phyloP scores from a whole-genome alignment of 495 filamentous ascomycete species.

The Lentithecium fluviatile region DNA sequence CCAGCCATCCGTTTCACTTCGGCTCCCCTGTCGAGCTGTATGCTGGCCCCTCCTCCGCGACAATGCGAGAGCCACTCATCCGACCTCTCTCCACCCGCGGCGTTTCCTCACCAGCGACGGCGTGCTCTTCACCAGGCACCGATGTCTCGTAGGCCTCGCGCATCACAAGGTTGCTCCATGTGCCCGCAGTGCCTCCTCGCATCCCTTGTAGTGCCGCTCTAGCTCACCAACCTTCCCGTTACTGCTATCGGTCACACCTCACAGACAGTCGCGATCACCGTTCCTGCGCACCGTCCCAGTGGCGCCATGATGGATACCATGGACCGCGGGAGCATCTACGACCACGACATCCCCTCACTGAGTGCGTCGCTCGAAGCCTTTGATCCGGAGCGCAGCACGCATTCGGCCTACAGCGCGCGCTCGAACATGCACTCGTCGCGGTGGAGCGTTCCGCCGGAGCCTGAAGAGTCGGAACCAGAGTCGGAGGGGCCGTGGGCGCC shows the following conservation, averaged over 20 bases:
- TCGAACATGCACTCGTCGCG: slow-evolving; percentile 32
- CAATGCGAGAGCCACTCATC: neutral
- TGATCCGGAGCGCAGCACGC: slow-evolving; percentile 34
- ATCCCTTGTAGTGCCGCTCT: slow-evolving; percentile 16
- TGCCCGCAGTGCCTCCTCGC: slow-evolving; percentile 28
- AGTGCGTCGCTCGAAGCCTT: slow-evolving; percentile 33
- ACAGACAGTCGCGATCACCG: neutral
- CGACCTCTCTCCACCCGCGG: neutral
- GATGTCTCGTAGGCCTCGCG: slow-evolving; percentile 34
- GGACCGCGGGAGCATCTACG: slow-evolving; percentile 30
- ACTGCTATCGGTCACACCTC: neutral
- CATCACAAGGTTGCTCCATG: slow-evolving; percentile 33
- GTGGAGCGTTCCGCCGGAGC: slow-evolving; percentile 28
- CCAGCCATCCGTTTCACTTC: neutral
- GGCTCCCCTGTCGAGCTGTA: slow-evolving; percentile 9
- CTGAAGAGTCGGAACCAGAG: slow-evolving; percentile 40
- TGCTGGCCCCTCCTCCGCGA: slow-evolving; percentile 16
- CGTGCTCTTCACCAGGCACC: slow-evolving; percentile 29
- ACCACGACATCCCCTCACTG: slow-evolving; percentile 33
- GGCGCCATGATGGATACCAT: slow-evolving; percentile 22
- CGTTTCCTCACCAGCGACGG: neutral
- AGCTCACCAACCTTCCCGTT: slow-evolving; percentile 17
- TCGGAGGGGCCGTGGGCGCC: slow-evolving; percentile 58
- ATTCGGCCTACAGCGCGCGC: slow-evolving; percentile 26
- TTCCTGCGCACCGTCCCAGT: neutral